Evolutionary conservation across 192 early-diverging fungal genomes (phyloP).

Genomic region (Glomus cerebriforme): DNA sequence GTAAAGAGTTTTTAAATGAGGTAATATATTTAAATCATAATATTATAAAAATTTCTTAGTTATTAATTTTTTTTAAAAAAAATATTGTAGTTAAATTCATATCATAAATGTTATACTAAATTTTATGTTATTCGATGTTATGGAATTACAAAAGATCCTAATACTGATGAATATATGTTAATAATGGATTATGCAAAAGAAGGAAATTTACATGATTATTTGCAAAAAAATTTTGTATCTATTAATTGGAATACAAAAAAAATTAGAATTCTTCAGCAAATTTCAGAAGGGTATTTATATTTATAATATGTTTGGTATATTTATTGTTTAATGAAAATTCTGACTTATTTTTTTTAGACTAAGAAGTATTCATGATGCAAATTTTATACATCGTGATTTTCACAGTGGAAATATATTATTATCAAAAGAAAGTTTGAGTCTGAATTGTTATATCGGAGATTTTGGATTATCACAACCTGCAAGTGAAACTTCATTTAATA

Average conservation of each 20-base stretch:
- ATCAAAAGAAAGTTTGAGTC: too few relatives aligned
- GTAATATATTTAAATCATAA: too few relatives aligned
- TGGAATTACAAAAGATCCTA: background rate
- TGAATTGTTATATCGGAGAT: background rate
- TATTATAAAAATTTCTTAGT: too few relatives aligned
- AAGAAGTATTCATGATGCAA: background rate
- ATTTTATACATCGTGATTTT: constrained; percentile 17
- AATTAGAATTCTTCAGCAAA: background rate
- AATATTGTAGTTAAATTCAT: too few relatives aligned
- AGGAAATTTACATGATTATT: constrained; percentile 11
- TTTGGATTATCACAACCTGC: background rate
- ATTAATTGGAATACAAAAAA: background rate
- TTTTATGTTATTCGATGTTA: too few relatives aligned
- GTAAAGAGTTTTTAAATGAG: too few relatives aligned
- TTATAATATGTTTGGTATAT: background rate
- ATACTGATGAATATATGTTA: background rate
- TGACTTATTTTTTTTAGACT: background rate
- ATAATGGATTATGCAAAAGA: constrained; percentile 16
- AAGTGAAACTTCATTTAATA: background rate
- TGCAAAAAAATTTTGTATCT: background rate
- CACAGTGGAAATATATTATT: constrained; percentile 7
- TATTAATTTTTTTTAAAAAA: too few relatives aligned
- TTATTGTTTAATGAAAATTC: background rate
- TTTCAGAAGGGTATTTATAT: background rate
- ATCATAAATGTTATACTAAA: too few relatives aligned